These are phyloP conservation scores for Daucus carota DNA, from an alignment of 129 eudicot species.

Conservation along the genomic window DH1_v3.0 NC_030383.2:15226001-15226500, in stretches of 20 bases:
- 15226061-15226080: conserved; percentile 94
- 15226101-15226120: conserved; percentile 91
- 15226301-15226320: not conserved
- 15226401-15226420: not conserved
- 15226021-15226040: not conserved
- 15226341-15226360: not conserved
- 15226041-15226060: conserved; percentile 66
- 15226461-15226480: not conserved
- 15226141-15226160: conserved; percentile 68
- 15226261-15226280: not conserved
- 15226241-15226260: not conserved
- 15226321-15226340: not conserved
- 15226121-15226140: conserved; percentile 66
- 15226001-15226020: not conserved
- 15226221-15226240: not conserved
- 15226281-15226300: not conserved
- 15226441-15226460: not conserved
- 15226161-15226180: conserved; percentile 96
- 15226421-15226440: not conserved
- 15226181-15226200: conserved; percentile 99
- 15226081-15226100: conserved; percentile 86
- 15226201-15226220: conserved; percentile 73
- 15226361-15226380: not conserved
- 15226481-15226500: not conserved
- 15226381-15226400: too few relatives aligned